Base-by-base conservation (phyloP, 2,329 filamentous ascomycete genomes). In the Emergomyces pasteurianus region DNA sequence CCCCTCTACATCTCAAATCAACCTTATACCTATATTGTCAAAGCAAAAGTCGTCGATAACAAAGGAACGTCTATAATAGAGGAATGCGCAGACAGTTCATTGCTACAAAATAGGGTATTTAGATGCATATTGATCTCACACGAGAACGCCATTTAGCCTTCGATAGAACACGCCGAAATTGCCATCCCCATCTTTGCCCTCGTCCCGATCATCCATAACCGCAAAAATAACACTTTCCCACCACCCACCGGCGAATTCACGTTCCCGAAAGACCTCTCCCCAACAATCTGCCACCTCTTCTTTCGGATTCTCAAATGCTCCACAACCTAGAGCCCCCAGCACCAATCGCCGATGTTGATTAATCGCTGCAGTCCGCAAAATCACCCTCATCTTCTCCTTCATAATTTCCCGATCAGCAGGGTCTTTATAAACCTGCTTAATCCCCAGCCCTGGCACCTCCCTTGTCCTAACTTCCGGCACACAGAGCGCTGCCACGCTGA, bases 301-400 rank as follows among this genome's bases (percentile, higher is more conserved):
- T 0, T 78, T 77, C 9, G 87, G 87, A 68, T 89, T 87, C 0
- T 65, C 66, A 69, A 87, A 88, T 0, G 81, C 85, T 3, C 86
- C 87, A 66, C 86, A 90, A 0, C 87, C 87, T 57, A 90, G 68
- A 0, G 87, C 86, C 0, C 87, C 86, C 1, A 90, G 76, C 5
- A 90, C 82, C 9, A 90, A 72, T 65, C 80, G 76, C 26, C 79
- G 75, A 66, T 88, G 84, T 1, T 77, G 77, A 34, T 81, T 76
- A 4, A 69, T 69, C n/a, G 79, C 85, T 1, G 85, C 83, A 60
- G 85, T 79, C 4, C 86, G 77, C 58, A 89, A 71, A 21, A 80
- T 77, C 21, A 86, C 68, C 26, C 84, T 75, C 77, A 89, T 87
- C 70, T 87, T 88, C 52, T 79, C 73, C 70, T 83, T 83, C 66